Evolutionary conservation across 2,329 filamentous ascomycete species (phyloP).

Genomic region (Fonsecaea erecta): DNA sequence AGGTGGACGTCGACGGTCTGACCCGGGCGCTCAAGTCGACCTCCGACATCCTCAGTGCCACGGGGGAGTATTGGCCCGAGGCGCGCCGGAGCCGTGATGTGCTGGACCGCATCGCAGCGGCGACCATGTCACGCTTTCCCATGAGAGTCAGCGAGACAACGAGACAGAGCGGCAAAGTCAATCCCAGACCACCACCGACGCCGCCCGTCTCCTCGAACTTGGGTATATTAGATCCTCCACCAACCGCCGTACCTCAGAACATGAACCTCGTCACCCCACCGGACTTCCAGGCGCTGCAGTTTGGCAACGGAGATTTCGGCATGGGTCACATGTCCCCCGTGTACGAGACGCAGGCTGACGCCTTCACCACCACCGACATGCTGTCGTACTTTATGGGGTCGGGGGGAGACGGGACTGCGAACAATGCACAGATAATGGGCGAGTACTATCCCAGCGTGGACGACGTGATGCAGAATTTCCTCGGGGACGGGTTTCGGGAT

Average conservation of each 20-base stretch:
- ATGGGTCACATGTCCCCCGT: not conserved
- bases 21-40: not conserved
- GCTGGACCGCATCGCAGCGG: conserved; percentile 1
- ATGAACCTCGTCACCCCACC: not conserved
- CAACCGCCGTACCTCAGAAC: not conserved
- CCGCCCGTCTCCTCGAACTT: not conserved
- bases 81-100: conserved; percentile 8
- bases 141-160: not conserved
- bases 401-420: not conserved
- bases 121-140: conserved; percentile 5
- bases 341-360: not conserved
- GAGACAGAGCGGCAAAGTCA: not conserved
- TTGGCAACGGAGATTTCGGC: not conserved
- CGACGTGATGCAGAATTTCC: conserved; percentile 9
- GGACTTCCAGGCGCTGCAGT: not conserved
- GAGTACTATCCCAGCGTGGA: conserved; percentile 2
- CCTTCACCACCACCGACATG: conserved; percentile 7
- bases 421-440: not conserved
- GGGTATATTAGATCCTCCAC: not conserved
- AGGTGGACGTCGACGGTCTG: not conserved
- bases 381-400: conserved; percentile 4
- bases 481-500: not conserved
- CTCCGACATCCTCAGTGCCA: conserved; percentile 9
- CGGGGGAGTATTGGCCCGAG: conserved; percentile 12
- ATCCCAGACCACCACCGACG: not conserved